Percentiles rank a stretch among this genome's conserved stretches.
phyloP scores from a whole-genome alignment of 2,329 filamentous ascomycete genomes.

The Fusarium beomiforme region DNA sequence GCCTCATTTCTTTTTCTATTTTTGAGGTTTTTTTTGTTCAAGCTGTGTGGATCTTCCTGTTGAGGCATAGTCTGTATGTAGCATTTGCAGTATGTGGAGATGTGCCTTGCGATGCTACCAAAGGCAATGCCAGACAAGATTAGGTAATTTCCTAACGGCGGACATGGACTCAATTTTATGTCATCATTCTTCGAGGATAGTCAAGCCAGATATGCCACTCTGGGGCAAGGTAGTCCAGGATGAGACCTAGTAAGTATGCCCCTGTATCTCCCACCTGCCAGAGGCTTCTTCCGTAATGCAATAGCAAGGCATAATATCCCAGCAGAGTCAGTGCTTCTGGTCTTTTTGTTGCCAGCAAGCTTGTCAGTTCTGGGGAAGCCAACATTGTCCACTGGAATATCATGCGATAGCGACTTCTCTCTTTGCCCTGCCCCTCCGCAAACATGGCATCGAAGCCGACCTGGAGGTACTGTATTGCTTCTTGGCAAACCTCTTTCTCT shows the following conservation, averaged over 20 bases:
- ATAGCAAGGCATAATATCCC: constrained; percentile 17
- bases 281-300: constrained; percentile 9
- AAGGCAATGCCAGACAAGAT: too few relatives aligned
- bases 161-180: fast-evolving
- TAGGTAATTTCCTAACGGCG: too few relatives aligned
- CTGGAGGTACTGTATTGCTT: constrained; percentile 4
- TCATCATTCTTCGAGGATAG: background rate
- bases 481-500: background rate
- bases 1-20: background rate
- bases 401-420: background rate
- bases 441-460: constrained; percentile 16
- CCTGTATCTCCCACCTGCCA: constrained; percentile 26
- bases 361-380: background rate
- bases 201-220: constrained; percentile 25
- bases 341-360: background rate
- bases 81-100: background rate
- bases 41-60: background rate
- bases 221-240: background rate
- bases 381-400: constrained; percentile 33
- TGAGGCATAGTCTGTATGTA: background rate
- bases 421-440: fast-evolving
- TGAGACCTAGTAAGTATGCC: constrained; percentile 4
- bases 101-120: background rate
- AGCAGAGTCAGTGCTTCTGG: constrained; percentile 10
- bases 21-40: background rate